Evolutionary conservation across 805 yeast species (phyloP).

Genomic region (Nakazawaea ernobii): DNA sequence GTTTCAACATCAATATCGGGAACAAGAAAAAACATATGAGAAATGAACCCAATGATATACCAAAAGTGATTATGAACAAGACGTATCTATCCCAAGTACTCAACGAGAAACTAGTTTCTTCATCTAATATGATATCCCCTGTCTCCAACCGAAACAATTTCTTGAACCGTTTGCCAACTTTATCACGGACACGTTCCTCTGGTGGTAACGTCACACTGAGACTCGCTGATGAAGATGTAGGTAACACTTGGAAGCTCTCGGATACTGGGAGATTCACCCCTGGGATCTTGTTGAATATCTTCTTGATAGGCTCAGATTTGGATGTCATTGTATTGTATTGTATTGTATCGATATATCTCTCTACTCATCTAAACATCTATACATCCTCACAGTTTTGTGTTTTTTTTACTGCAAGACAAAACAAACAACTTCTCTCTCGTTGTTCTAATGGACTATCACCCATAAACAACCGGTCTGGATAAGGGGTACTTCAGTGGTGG

Average conservation of each 20-base stretch:
- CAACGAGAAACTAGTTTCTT: conserved; percentile 36
- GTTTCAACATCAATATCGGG: conserved; percentile 36
- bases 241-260: conserved; percentile 10
- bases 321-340: conserved; percentile 3
- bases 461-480: too few relatives aligned
- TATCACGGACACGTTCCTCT: conserved; percentile 10
- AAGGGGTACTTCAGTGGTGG: too few relatives aligned
- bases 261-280: conserved; percentile 17
- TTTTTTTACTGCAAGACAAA: too few relatives aligned
- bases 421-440: too few relatives aligned
- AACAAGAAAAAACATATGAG: conserved; percentile 36
- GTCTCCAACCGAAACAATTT: conserved; percentile 10
- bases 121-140: conserved; percentile 25
- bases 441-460: too few relatives aligned
- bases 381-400: too few relatives aligned
- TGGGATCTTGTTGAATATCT: conserved; percentile 16
- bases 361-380: too few relatives aligned
- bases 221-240: conserved; percentile 4
- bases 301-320: conserved; percentile 12
- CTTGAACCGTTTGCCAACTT: conserved; percentile 11
- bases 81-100: conserved; percentile 48
- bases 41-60: conserved; percentile 66
- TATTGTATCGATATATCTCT: neutral
- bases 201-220: conserved; percentile 10
- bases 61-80: conserved; percentile 67